phyloP scores from a whole-genome alignment of 331 rosid genomes.

The Prunus yedoensis region DNA sequence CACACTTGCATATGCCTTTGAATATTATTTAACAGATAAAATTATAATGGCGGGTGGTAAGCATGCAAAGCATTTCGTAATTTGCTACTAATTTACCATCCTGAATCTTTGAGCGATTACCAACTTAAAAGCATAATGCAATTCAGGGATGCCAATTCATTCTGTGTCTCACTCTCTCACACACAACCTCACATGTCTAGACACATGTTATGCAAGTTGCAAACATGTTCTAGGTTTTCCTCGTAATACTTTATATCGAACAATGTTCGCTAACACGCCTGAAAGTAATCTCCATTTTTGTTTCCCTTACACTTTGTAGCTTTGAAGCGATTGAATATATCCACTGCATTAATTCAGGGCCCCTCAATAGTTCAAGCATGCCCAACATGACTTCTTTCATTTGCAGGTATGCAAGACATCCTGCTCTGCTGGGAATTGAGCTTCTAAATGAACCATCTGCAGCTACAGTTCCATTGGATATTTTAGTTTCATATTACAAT shows the following conservation, averaged over 20 bases:
- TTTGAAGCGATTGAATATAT: neutral
- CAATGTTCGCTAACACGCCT: neutral
- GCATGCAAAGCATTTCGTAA: neutral
- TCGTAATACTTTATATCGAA: no score
- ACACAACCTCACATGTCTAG: no score
- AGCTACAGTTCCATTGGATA: slow-evolving; percentile 60
- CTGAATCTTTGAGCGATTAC: no score
- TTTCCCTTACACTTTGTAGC: neutral
- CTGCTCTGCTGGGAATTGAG: slow-evolving; percentile 85
- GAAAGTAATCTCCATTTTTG: neutral
- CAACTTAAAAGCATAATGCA: no score
- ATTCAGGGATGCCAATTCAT: no score
- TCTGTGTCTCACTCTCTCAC: no score
- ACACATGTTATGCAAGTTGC: no score
- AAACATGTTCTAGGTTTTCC: no score
- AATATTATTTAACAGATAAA: neutral
- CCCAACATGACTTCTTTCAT: slow-evolving; percentile 9
- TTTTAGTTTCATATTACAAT: slow-evolving; percentile 61
- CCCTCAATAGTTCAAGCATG: slow-evolving; percentile 9
- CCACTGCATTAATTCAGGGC: neutral
- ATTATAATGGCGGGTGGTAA: slow-evolving; percentile 1
- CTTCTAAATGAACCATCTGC: slow-evolving; percentile 89
- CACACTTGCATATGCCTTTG: slow-evolving; percentile 13
- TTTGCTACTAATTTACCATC: no score
- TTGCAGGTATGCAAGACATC: slow-evolving; percentile 70